Percentiles rank a stretch among this genome's conserved stretches.
Evolutionary conservation across 2,329 filamentous ascomycete species (phyloP).

Genomic region (Curvularia sp.): DNA sequence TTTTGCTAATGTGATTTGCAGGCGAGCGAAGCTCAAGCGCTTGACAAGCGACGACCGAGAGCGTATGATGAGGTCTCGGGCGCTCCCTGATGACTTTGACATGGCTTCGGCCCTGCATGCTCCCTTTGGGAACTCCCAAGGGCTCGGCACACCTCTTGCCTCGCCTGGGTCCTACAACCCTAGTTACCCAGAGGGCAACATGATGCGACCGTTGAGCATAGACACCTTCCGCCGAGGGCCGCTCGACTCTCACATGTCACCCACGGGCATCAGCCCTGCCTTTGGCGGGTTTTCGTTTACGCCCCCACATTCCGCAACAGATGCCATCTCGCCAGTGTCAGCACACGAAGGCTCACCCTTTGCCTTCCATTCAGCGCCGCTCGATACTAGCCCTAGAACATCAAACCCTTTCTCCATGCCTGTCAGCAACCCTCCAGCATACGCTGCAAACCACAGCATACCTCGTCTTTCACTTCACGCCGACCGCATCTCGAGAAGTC

Average conservation of each 20-base stretch:
- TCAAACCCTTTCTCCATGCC: slow-evolving; percentile 52
- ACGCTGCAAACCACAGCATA: slow-evolving; percentile 50
- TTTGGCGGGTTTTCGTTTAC: slow-evolving; percentile 73
- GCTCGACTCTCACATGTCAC: slow-evolving; percentile 71
- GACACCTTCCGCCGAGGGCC: slow-evolving; percentile 70
- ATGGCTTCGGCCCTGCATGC: slow-evolving; percentile 66
- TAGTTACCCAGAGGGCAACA: slow-evolving; percentile 61
- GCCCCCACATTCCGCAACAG: slow-evolving; percentile 60
- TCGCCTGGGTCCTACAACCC: slow-evolving; percentile 54
- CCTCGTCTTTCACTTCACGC: slow-evolving; percentile 55
- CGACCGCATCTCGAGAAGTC: slow-evolving; percentile 52
- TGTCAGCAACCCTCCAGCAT: slow-evolving; percentile 41
- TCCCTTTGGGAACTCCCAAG: slow-evolving; percentile 56
- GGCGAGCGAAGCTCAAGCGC: slow-evolving; percentile 68
- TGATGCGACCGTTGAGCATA: slow-evolving; percentile 72
- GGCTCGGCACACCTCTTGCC: slow-evolving; percentile 58
- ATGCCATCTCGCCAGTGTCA: slow-evolving; percentile 56
- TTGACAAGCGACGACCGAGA: slow-evolving; percentile 68
- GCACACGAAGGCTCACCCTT: slow-evolving; percentile 53
- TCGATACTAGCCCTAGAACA: slow-evolving; percentile 48
- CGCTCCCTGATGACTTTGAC: slow-evolving; percentile 66
- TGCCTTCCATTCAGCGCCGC: slow-evolving; percentile 47
- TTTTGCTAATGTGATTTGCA: slow-evolving; percentile 40
- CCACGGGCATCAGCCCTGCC: slow-evolving; percentile 70
- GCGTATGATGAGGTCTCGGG: slow-evolving; percentile 66